Base-by-base conservation (phyloP, 2,329 filamentous ascomycete species). In the Aureobasidium sp. region DNA sequence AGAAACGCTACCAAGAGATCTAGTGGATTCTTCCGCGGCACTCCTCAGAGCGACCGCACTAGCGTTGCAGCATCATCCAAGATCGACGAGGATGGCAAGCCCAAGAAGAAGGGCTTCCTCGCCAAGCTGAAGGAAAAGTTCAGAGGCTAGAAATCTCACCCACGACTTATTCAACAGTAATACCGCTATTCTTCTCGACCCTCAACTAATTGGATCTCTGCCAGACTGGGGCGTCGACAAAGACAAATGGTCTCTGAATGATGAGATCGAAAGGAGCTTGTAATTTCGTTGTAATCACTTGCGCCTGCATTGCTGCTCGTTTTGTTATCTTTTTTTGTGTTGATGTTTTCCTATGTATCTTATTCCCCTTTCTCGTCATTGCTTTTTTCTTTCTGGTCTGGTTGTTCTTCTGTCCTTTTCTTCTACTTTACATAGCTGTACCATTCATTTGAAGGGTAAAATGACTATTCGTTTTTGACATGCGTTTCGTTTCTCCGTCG, bases 111-210 rank as follows among this genome's bases (percentile, higher is more conserved):
- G 44, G 70, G 69, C 51, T 67, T 76, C 62, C 75, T 76, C 56
- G 70, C 70, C 59, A 73, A 70, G 65, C 58, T 77, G 56, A 75
- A 75, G 70, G 72, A 74, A 54, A 74, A 74, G 68, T 64, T 76
- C 57, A 63, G 62, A 57, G 58, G 62, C 40, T 63, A 58, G 54
- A 49, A 16, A 1, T 24, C 19, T 30, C 19, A 22, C 10, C 19
- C 10, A 27, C 27, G 25, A 35, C 17, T 38, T 19, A 19, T 19
- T 21, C 35, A 6, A 4, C 8, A 10, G 16, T 38, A 16, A 38
- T 8, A 16, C n/a, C n/a, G n/a, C n/a, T n/a, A n/a, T n/a, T n/a
- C n/a, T n/a, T n/a, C n/a, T n/a, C n/a, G 35, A 19, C 35, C 6
- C 12, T 14, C 30, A 34, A 12, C 12, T 16, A n/a, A n/a, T n/a